Percentiles rank a stretch among this genome's conserved stretches.
Conservation (phyloP, 345 rosid genomes). For the Kernera saxatilis region DNA sequence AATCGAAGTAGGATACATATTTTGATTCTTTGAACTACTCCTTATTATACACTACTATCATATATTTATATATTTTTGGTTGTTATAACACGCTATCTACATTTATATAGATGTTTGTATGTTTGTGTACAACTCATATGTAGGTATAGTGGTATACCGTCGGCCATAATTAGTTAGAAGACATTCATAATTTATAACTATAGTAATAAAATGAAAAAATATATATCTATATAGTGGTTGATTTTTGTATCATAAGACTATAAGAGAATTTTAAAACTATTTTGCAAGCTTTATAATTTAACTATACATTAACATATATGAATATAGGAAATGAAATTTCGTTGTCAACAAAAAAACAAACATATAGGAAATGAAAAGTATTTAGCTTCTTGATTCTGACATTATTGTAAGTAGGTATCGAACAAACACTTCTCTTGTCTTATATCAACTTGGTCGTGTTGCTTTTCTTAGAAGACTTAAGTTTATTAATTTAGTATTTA, state of each 20-base stretch:
- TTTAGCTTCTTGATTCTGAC: constrained; percentile 21
- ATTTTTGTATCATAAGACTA: not conserved
- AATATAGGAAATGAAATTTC: too few relatives aligned
- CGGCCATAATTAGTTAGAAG: constrained; percentile 2
- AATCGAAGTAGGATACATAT: constrained; percentile 5
- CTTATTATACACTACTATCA: constrained; percentile 19
- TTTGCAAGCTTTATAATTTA: too few relatives aligned
- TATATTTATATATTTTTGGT: not conserved
- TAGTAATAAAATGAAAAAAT: not conserved
- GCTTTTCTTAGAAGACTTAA: constrained; percentile 23
- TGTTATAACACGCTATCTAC: constrained; percentile 25
- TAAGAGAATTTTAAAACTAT: not conserved
- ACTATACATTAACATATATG: too few relatives aligned
- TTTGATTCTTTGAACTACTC: constrained; percentile 28
- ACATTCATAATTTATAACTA: not conserved
- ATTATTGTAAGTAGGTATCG: constrained; percentile 22
- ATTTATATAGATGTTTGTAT: constrained; percentile 14
- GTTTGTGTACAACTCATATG: constrained; percentile 4
- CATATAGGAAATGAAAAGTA: not conserved
- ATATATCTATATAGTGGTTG: constrained; percentile 5
- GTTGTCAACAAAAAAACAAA: too few relatives aligned
- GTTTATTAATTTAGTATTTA: not conserved
- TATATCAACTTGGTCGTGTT: constrained; percentile 25
- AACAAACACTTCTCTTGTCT: constrained; percentile 22
- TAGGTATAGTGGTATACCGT: not conserved